Conservation (phyloP, 2,329 filamentous ascomycete species). For the Mariannaea elegans region DNA sequence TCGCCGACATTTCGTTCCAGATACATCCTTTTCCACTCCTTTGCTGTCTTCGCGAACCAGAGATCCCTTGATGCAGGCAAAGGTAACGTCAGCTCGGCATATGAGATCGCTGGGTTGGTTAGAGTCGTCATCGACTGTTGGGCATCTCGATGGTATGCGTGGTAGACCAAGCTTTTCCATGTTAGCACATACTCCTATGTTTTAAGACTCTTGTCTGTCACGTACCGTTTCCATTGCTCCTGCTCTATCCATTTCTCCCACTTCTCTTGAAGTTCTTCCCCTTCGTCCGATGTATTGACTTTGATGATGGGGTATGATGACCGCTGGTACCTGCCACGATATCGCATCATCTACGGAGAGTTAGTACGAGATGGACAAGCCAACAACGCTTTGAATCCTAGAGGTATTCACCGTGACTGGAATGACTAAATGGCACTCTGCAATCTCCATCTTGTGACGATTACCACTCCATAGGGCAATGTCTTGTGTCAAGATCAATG, state of each 20-base stretch:
- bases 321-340: constrained; percentile 66
- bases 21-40: constrained; percentile 71
- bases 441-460: constrained; percentile 64
- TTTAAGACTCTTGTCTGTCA: background rate
- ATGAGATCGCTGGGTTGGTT: constrained; percentile 72
- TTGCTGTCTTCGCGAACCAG: constrained; percentile 71
- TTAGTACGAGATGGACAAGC: constrained; percentile 23
- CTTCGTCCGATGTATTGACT: constrained; percentile 63
- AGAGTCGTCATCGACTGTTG: constrained; percentile 74
- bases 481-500: constrained; percentile 58
- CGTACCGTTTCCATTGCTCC: constrained; percentile 71
- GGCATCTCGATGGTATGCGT: constrained; percentile 71
- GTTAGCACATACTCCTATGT: constrained; percentile 15
- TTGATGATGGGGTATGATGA: constrained; percentile 61
- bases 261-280: constrained; percentile 66
- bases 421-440: constrained; percentile 58
- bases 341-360: constrained; percentile 58
- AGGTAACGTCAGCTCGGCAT: constrained; percentile 73
- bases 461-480: constrained; percentile 64
- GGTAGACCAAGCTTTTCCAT: constrained; percentile 64
- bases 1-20: constrained; percentile 52
- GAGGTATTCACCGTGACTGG: constrained; percentile 52
- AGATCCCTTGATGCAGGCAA: constrained; percentile 69
- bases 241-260: constrained; percentile 72
- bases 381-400: background rate